phyloP scores from a whole-genome alignment of 2,329 filamentous ascomycete genomes.

The Diaporthe destruens region DNA sequence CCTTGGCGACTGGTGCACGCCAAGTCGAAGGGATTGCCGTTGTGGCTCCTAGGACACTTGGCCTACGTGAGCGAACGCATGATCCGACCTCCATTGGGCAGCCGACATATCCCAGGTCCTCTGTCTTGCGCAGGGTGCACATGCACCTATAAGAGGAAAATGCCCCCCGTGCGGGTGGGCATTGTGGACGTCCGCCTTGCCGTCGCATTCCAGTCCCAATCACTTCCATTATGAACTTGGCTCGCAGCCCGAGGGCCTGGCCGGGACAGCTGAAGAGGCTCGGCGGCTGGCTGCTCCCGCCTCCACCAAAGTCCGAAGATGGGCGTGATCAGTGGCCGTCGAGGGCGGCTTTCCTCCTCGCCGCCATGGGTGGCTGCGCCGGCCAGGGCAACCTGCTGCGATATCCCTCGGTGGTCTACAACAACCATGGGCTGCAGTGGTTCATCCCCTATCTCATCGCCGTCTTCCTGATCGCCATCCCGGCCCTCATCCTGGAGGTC shows the following conservation, averaged over 20 bases:
- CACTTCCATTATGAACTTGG: constrained; percentile 3
- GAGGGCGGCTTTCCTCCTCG: constrained; percentile 66
- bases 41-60: constrained; percentile 28
- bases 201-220: constrained; percentile 7
- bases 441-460: constrained; percentile 70
- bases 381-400: constrained; percentile 70
- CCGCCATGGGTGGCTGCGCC: constrained; percentile 69
- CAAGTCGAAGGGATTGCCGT: constrained; percentile 31
- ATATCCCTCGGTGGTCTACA: constrained; percentile 70
- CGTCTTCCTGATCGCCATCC: constrained; percentile 68
- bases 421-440: constrained; percentile 71
- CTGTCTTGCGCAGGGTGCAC: not conserved
- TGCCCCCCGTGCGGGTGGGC: constrained; percentile 5
- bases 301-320: constrained; percentile 53
- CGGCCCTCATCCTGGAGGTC: constrained; percentile 67
- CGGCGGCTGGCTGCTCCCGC: constrained; percentile 51
- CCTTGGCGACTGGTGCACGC: constrained; percentile 31
- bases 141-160: constrained; percentile 23
- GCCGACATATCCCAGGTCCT: constrained; percentile 13
- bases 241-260: constrained; percentile 5
- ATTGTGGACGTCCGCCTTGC: not conserved
- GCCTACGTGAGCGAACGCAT: constrained; percentile 29
- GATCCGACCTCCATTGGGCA: constrained; percentile 26
- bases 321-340: constrained; percentile 68
- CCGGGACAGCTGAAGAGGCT: constrained; percentile 48